Evolutionary conservation across 352 stramenopile species (phyloP), one percentile per base, ranked within the genome.

Genomic region (Phytophthora podocarpi): DNA sequence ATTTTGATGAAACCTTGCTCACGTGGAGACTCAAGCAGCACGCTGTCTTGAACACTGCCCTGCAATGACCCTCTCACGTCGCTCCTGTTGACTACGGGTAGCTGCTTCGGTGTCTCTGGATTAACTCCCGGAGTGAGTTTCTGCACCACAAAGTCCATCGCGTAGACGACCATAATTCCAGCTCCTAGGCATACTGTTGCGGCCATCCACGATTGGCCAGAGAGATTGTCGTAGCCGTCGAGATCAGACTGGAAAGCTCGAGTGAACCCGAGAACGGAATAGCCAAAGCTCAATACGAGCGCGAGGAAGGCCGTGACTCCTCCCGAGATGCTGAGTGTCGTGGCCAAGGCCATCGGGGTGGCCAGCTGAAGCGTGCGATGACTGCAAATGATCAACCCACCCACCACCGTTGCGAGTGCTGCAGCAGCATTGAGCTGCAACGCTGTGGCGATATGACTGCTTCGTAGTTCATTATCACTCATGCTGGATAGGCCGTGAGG

Each of bases 111-210:
- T 9, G 55, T 66, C 12, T 54, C 55, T 1, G 59, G 52, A 4
- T 65, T 27, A 8, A 66, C 43, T 13, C 65, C 51, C 0, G 75
- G 72, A 1, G 76, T 76, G 31, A 84, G 55, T 35, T 67, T 68
- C 31, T 80, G 63, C 8, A 88, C 69, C 20, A 89, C 24, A 15
- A 69, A 64, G 58, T 85, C 78, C 32, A 87, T 63, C 1, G 30
- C 20, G 45, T 85, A 84, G 34, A 85, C 73, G 20, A 86, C 46
- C 18, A 72, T 24, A 12, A 97, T 86, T 21, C 93, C 90, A 21
- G 49, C 75, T 67, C 94, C 93, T 62, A 97, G 93, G 65, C 78
- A 94, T 0, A 85, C 45, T 5, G 91, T 97, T 9, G 85, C 75
- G 32, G 80, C 90, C 23, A 93, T 61, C 73, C 91, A 95, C 0